Evolutionary conservation across 2,329 filamentous ascomycete species (phyloP).

Genomic region (Clonostachys solani): DNA sequence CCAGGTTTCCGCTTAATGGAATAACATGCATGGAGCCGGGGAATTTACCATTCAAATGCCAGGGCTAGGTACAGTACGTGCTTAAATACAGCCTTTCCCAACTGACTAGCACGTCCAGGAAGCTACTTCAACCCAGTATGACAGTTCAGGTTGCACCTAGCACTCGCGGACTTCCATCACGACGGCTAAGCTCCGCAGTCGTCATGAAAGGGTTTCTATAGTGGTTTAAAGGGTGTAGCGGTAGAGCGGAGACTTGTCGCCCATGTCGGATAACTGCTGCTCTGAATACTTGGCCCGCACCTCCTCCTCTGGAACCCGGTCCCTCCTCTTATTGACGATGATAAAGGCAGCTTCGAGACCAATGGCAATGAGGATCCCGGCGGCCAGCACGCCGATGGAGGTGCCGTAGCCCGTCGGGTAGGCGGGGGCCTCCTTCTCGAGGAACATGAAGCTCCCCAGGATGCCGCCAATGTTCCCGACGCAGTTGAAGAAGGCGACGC

Average conservation of each 20-base stretch:
- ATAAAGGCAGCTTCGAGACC: slow-evolving; percentile 16
- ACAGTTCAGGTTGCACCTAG: too few relatives aligned
- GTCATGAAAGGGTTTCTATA: too few relatives aligned
- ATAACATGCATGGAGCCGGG: too few relatives aligned
- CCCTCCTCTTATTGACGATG: slow-evolving; percentile 11
- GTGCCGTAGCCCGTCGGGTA: slow-evolving; percentile 23
- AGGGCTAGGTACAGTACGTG: too few relatives aligned
- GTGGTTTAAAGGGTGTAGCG: slow-evolving; percentile 8
- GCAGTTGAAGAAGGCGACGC: slow-evolving; percentile 46
- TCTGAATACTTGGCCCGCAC: slow-evolving; percentile 8
- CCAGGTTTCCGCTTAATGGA: too few relatives aligned
- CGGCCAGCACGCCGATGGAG: slow-evolving; percentile 14
- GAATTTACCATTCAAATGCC: too few relatives aligned
- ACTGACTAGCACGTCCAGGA: too few relatives aligned
- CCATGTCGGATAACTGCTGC: slow-evolving; percentile 8
- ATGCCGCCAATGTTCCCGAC: slow-evolving; percentile 18
- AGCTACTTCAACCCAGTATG: too few relatives aligned
- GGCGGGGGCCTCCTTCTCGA: slow-evolving; percentile 7
- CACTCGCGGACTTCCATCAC: too few relatives aligned
- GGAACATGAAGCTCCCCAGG: slow-evolving; percentile 2
- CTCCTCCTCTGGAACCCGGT: slow-evolving; percentile 10
- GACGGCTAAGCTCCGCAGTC: too few relatives aligned
- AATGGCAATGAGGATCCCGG: slow-evolving; percentile 10
- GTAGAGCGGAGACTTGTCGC: slow-evolving; percentile 11
- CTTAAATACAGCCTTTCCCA: too few relatives aligned